Percentiles rank a stretch among this genome's conserved stretches.
Conservation (phyloP, 306 rosid species). For the Trichosanthes truncata region DNA sequence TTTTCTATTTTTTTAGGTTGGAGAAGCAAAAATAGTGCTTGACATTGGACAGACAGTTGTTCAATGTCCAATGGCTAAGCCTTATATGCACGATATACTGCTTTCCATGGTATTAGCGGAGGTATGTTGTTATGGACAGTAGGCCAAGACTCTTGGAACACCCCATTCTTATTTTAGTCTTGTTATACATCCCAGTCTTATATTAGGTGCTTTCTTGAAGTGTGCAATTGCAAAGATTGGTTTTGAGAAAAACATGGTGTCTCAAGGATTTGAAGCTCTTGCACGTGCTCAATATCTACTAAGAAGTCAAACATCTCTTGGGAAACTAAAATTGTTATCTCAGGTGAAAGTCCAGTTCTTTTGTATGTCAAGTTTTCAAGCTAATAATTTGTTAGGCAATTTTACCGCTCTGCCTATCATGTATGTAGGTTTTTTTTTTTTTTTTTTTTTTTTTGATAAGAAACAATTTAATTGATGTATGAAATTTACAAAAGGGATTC, state of each 20-base stretch:
- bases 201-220: slow-evolving; percentile 80
- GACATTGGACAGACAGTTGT: slow-evolving; percentile 59
- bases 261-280: slow-evolving; percentile 98
- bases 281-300: slow-evolving; percentile 92
- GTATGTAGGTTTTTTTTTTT: too few species aligned
- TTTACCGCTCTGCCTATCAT: not conserved
- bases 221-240: slow-evolving; percentile 86
- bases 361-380: not conserved
- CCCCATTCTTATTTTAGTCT: slow-evolving; percentile 22
- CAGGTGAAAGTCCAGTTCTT: slow-evolving; percentile 37
- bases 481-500: too few species aligned
- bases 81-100: slow-evolving; percentile 69
- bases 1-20: slow-evolving; percentile 47
- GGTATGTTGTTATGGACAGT: slow-evolving; percentile 49
- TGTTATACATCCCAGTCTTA: slow-evolving; percentile 55
- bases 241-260: slow-evolving; percentile 84
- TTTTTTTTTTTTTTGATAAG: too few species aligned
- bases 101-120: slow-evolving; percentile 93
- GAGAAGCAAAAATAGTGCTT: slow-evolving; percentile 74
- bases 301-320: slow-evolving; percentile 69
- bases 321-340: slow-evolving; percentile 61
- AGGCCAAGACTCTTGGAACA: slow-evolving; percentile 24
- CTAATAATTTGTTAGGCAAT: not conserved
- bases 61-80: slow-evolving; percentile 72
- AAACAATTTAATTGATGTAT: too few species aligned